These are phyloP conservation scores for Hypoxylon crocopeplum DNA, from an alignment of 495 filamentous ascomycete species.

Conservation along the genomic window DNA sequence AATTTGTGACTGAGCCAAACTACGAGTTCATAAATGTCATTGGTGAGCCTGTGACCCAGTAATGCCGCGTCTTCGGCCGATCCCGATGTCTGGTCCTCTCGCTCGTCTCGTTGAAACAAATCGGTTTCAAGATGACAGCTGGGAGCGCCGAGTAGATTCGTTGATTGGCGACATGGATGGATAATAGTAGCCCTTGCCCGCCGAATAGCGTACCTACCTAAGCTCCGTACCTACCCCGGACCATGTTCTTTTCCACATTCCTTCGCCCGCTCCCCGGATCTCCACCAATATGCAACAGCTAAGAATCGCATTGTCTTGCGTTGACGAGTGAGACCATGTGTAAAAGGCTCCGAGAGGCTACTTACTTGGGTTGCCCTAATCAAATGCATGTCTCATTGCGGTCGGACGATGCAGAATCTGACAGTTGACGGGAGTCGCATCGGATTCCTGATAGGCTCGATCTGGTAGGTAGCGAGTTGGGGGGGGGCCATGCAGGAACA, in stretches of 20 bases:
- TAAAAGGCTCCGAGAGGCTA: conserved; percentile 1
- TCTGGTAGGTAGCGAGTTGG: conserved; percentile 21
- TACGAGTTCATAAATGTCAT: background rate
- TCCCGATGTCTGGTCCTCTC: too few relatives aligned
- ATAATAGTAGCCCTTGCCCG: background rate
- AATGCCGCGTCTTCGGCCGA: conserved; percentile 12
- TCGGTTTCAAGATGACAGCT: conserved; percentile 28
- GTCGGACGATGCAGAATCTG: conserved; percentile 18
- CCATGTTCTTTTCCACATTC: background rate
- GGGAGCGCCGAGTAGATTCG: background rate
- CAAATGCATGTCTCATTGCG: conserved; percentile 26
- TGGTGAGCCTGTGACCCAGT: background rate
- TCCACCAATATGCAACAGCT: background rate
- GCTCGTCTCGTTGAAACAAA: conserved; percentile 23
- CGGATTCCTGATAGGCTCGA: conserved; percentile 24
- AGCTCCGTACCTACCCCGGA: conserved; percentile 26
- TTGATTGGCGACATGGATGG: conserved; percentile 30
- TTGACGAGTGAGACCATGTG: too few relatives aligned
- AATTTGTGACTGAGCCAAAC: background rate
- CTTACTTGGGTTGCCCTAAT: conserved; percentile 11
- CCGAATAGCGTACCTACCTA: conserved; percentile 4
- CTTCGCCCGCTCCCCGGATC: conserved; percentile 15
- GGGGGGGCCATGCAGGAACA: conserved; percentile 30
- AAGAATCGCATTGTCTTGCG: background rate
- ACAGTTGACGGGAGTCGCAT: conserved; percentile 2